phyloP scores from a whole-genome alignment of 306 rosid genomes.

The Medicago ruthenica region DNA sequence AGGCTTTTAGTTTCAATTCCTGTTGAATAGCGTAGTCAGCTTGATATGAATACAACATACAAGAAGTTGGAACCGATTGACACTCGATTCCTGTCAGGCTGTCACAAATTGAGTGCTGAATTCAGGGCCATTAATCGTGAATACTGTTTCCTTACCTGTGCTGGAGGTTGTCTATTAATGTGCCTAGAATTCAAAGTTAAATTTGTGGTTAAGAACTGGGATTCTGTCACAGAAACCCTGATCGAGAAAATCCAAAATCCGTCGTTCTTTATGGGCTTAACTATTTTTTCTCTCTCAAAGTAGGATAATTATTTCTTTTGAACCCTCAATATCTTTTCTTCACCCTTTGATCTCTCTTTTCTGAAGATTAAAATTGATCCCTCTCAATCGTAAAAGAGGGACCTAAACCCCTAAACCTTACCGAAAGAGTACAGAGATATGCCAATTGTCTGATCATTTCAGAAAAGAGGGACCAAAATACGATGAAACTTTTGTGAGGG shows the following conservation, averaged over 20 bases:
- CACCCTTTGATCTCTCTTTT: not conserved
- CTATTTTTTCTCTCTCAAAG: not conserved
- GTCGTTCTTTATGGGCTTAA: not conserved
- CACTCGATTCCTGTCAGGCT: not conserved
- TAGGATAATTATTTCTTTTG: not conserved
- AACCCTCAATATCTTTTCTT: not conserved
- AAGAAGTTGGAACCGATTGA: not conserved
- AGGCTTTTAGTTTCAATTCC: constrained; percentile 3
- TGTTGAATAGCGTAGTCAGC: not conserved
- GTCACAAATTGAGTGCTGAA: not conserved
- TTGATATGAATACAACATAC: constrained; percentile 7
- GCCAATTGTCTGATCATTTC: not conserved
- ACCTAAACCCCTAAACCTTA: not conserved
- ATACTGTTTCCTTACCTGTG: constrained; percentile 25
- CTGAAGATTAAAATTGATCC: not conserved
- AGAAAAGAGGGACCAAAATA: not conserved
- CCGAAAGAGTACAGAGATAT: not conserved
- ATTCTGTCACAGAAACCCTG: constrained; percentile 21
- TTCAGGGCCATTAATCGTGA: constrained; percentile 3
- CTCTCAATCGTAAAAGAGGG: not conserved
- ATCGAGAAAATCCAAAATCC: not conserved
- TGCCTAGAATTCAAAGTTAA: constrained; percentile 7
- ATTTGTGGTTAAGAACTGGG: not conserved
- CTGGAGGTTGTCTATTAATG: not conserved
- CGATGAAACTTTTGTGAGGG: not conserved